Conservation (phyloP, 1,284 basidiomycete genomes). For the Earliella scabrosa region DNA sequence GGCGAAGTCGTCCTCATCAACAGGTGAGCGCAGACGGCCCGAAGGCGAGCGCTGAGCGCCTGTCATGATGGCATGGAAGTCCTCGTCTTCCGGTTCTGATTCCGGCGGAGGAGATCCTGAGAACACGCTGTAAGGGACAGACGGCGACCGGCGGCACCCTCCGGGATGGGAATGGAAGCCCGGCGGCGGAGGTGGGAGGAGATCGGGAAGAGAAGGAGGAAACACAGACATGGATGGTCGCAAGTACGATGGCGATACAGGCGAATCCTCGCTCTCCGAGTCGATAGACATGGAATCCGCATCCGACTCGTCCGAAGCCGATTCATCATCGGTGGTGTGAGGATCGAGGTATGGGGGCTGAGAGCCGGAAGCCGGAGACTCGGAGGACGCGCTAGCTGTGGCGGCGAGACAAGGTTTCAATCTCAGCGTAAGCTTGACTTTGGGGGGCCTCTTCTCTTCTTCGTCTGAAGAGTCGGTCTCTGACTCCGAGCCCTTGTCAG, state of each 20-base stretch:
- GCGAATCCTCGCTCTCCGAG: conserved; percentile 27
- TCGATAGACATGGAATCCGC: conserved; percentile 35
- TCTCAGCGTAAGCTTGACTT: conserved; percentile 69
- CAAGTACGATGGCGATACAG: conserved; percentile 42
- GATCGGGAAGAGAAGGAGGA: conserved; percentile 47
- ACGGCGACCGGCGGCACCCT: conserved; percentile 55
- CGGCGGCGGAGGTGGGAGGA: conserved; percentile 36
- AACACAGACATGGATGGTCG: conserved; percentile 58
- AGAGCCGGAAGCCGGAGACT: conserved; percentile 26
- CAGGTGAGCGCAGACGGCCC: conserved; percentile 15
- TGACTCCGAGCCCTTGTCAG: conserved; percentile 41
- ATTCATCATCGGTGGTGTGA: conserved; percentile 47
- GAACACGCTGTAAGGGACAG: conserved; percentile 53
- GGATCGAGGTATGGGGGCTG: conserved; percentile 33
- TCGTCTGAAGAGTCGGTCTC: conserved; percentile 46
- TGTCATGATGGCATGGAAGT: conserved; percentile 45
- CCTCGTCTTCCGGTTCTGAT: conserved; percentile 58
- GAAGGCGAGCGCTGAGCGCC: conserved; percentile 39
- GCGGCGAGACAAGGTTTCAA: conserved; percentile 52
- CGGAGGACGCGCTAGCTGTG: conserved; percentile 30
- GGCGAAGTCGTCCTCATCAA: conserved; percentile 31
- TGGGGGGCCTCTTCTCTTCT: conserved; percentile 55
- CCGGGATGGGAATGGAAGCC: conserved; percentile 17
- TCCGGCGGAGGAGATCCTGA: conserved; percentile 70
- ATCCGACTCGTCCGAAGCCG: conserved; percentile 30